These are phyloP conservation scores for Hydnomerulius pinastri DNA, from an alignment of 768 basidiomycete genomes.

Conservation along the genomic window DNA sequence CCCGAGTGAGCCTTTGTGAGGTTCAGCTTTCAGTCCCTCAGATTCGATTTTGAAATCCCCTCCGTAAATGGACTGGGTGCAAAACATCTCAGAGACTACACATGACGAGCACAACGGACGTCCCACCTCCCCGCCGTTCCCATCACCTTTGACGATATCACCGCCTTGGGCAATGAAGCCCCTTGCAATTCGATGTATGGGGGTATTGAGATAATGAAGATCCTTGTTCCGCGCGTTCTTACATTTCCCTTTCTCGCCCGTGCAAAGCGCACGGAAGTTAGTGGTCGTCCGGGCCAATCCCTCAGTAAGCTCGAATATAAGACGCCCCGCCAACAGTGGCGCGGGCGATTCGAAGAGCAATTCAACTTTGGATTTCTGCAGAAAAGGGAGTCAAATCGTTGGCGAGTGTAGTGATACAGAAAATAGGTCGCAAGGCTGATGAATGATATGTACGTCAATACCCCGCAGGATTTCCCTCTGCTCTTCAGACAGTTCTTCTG, in stretches of 20 bases:
- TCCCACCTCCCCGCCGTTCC: slow-evolving; percentile 54
- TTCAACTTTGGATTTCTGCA: slow-evolving; percentile 27
- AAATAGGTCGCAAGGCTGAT: slow-evolving; percentile 34
- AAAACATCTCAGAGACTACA: slow-evolving; percentile 9
- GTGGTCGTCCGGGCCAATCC: slow-evolving; percentile 44
- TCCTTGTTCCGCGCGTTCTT: slow-evolving; percentile 49
- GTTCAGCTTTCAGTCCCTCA: slow-evolving; percentile 45
- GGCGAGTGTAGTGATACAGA: not conserved
- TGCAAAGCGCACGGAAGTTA: slow-evolving; percentile 52
- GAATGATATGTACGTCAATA: slow-evolving; percentile 36
- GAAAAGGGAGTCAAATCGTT: not conserved
- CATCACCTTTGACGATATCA: slow-evolving; percentile 53
- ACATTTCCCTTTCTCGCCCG: slow-evolving; percentile 44
- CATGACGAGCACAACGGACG: not conserved
- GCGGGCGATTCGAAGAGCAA: slow-evolving; percentile 38
- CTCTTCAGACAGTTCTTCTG: slow-evolving; percentile 43
- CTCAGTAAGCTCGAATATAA: slow-evolving; percentile 46
- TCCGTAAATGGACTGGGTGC: slow-evolving; percentile 44
- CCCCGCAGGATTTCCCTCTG: slow-evolving; percentile 48
- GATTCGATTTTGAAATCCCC: slow-evolving; percentile 54
- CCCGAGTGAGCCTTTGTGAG: slow-evolving; percentile 45
- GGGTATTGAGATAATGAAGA: slow-evolving; percentile 44
- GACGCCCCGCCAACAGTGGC: slow-evolving; percentile 41
- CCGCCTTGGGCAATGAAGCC: slow-evolving; percentile 57
- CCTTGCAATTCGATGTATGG: slow-evolving; percentile 48